phyloP scores from a whole-genome alignment of 2,329 filamentous ascomycete genomes.

The Nothopassalora personata region DNA sequence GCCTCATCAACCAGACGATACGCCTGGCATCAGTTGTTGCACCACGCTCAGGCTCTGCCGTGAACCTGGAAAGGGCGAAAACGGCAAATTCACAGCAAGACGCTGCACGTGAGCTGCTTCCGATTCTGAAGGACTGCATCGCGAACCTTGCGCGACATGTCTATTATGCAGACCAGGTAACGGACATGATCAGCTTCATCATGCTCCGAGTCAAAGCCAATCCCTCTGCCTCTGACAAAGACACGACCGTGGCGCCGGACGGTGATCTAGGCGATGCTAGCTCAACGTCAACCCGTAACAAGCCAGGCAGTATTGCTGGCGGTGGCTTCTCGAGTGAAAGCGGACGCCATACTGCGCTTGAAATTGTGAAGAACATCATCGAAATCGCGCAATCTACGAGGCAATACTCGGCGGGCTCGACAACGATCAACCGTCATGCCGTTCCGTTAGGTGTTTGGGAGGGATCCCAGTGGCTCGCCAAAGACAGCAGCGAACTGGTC shows the following conservation, averaged over 20 bases:
- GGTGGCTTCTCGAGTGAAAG: constrained; percentile 60
- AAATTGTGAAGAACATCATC: constrained; percentile 76
- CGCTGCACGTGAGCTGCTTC: constrained; percentile 12
- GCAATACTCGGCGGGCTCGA: constrained; percentile 17
- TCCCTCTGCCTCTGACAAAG: constrained; percentile 17
- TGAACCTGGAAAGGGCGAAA: background rate
- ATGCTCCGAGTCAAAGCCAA: constrained; percentile 69
- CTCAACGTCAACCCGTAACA: constrained; percentile 22
- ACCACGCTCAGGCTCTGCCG: background rate
- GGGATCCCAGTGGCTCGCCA: constrained; percentile 88
- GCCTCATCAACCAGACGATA: constrained; percentile 77
- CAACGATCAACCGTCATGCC: constrained; percentile 42
- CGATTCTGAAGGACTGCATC: constrained; percentile 70
- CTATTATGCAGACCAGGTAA: constrained; percentile 94
- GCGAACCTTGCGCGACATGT: constrained; percentile 90
- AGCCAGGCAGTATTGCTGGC: constrained; percentile 26
- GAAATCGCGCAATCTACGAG: constrained; percentile 62
- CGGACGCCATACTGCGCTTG: constrained; percentile 61
- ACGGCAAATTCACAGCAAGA: constrained; percentile 4
- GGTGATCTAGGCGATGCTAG: constrained; percentile 8
- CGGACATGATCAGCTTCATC: constrained; percentile 85
- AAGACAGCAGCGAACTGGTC: constrained; percentile 71
- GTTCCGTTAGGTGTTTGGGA: constrained; percentile 85
- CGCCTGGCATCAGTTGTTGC: constrained; percentile 5
- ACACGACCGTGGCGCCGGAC: constrained; percentile 6